These are phyloP conservation scores for Micractinium conductrix DNA, from an alignment of 139 green algal species.

Conservation along the genomic window DNA sequence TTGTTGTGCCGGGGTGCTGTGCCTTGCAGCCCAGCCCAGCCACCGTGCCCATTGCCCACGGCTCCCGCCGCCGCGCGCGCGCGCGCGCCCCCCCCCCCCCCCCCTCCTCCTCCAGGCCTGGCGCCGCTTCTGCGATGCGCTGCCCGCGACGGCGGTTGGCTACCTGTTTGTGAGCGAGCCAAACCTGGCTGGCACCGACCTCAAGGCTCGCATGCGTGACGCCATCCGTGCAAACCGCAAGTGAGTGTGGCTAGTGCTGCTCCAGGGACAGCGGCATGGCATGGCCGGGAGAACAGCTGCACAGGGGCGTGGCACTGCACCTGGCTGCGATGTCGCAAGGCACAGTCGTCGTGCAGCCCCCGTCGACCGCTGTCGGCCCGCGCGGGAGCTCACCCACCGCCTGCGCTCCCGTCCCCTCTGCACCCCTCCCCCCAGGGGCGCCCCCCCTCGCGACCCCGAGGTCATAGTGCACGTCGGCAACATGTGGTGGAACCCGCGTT, in stretches of 20 bases:
- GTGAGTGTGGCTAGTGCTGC: too few species aligned
- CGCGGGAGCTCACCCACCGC: too few species aligned
- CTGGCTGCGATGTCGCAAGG: too few species aligned
- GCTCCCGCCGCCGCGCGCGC: not conserved
- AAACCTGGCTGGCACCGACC: constrained; percentile 50
- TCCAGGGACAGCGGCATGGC: too few species aligned
- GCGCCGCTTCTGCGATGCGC: constrained; percentile 36
- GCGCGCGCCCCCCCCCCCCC: not conserved
- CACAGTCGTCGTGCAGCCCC: too few species aligned
- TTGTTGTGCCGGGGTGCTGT: not conserved
- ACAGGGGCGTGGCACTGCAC: too few species aligned
- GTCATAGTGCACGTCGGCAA: constrained; percentile 62
- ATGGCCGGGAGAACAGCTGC: too few species aligned
- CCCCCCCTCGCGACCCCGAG: constrained; percentile 46
- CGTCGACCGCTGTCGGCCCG: too few species aligned
- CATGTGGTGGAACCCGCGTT: constrained; percentile 76
- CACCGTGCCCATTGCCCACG: not conserved
- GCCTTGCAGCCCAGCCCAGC: not conserved
- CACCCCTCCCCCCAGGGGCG: constrained; percentile 22
- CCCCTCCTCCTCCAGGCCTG: constrained; percentile 24
- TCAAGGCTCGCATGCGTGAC: constrained; percentile 66
- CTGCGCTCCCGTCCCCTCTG: too few species aligned
- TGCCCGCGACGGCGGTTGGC: constrained; percentile 58
- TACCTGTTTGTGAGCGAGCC: constrained; percentile 75
- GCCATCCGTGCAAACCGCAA: constrained; percentile 64